phyloP scores from a whole-genome alignment of 139 green algal species.

The Coccomyxa sp. region DNA sequence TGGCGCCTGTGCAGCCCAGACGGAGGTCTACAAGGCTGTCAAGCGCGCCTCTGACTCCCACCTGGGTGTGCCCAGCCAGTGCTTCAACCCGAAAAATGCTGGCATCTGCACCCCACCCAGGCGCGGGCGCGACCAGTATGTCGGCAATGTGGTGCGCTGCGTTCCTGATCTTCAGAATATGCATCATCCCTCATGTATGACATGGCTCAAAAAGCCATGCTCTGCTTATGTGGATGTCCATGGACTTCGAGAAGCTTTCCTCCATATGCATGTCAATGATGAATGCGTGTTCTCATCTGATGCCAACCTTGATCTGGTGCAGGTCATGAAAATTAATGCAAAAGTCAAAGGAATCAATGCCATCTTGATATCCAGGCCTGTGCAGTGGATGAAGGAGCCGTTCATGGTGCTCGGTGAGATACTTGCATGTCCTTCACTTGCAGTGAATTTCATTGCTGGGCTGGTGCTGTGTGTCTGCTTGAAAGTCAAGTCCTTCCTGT shows the following conservation, averaged over 20 bases:
- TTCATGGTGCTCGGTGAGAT: conserved; percentile 61
- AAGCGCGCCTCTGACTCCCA: conserved; percentile 55
- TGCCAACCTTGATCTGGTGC: neutral
- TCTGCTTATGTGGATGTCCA: no score
- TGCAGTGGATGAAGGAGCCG: conserved; percentile 14
- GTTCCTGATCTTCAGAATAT: neutral
- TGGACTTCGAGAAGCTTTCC: neutral
- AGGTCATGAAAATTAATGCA: conserved; percentile 69
- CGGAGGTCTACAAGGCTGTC: conserved; percentile 39
- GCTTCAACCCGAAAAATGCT: conserved; percentile 54
- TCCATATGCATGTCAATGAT: neutral
- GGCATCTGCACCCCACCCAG: conserved; percentile 10
- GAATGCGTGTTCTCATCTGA: neutral
- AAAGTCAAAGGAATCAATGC: conserved; percentile 50
- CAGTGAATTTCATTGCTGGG: neutral
- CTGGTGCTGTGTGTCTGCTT: neutral
- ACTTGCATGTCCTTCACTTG: neutral
- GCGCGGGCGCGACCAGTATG: conserved; percentile 57
- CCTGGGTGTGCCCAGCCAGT: conserved; percentile 57
- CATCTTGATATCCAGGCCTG: neutral
- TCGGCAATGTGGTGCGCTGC: conserved; percentile 39
- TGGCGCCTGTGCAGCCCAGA: neutral
- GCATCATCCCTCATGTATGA: neutral
- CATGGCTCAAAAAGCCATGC: neutral
- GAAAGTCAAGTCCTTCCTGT: neutral